A percentile compares a stretch with the other conserved stretches of the same genome.
These are phyloP conservation scores for Aquilaria sinensis DNA, from an alignment of 345 rosid genomes.

Conservation along the genomic window DNA sequence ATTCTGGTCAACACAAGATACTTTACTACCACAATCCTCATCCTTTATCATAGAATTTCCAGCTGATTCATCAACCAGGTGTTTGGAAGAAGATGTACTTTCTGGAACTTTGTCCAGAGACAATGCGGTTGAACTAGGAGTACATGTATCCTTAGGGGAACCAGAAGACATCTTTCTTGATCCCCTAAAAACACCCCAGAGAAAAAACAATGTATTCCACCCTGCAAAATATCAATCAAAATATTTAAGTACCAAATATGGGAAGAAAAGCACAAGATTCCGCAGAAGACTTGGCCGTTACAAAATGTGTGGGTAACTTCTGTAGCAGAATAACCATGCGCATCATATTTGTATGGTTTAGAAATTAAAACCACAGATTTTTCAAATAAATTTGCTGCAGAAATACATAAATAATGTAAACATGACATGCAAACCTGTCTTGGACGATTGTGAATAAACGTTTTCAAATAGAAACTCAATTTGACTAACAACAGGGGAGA, in stretches of 20 bases:
- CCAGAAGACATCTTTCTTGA: slow-evolving; percentile 34
- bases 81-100: slow-evolving; percentile 28
- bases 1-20: slow-evolving; percentile 18
- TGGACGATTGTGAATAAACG: no score
- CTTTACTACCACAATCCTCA: slow-evolving; percentile 28
- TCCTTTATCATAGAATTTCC: slow-evolving; percentile 13
- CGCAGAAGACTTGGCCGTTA: no score
- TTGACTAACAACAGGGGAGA: no score
- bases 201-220: slow-evolving; percentile 83
- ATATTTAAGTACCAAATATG: slow-evolving; percentile 1
- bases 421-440: no score
- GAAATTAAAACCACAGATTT: no score
- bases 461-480: no score
- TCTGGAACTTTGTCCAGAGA: slow-evolving; percentile 24
- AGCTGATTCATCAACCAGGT: slow-evolving; percentile 27
- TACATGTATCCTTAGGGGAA: slow-evolving; percentile 26
- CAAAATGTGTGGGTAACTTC: no score
- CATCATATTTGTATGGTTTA: no score
- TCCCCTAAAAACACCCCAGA: slow-evolving; percentile 94
- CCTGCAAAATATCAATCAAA: slow-evolving; percentile 37
- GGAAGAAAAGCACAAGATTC: no score
- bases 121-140: slow-evolving; percentile 24
- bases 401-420: no score
- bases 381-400: no score
- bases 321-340: no score